phyloP scores from a whole-genome alignment of 192 early-diverging fungal species.

The Cetraspora pellucida region DNA sequence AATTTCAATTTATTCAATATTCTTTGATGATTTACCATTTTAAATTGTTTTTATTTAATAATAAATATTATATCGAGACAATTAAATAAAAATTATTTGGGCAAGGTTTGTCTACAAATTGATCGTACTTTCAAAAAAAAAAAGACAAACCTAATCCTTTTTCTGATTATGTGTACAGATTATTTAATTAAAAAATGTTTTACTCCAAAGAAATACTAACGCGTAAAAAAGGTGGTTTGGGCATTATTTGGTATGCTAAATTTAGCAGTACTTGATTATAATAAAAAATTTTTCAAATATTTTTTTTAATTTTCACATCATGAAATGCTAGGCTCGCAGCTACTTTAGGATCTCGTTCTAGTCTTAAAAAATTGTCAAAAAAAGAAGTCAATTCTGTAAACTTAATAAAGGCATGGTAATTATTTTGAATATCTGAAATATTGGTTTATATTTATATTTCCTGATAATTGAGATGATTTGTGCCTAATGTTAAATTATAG shows the following conservation, averaged over 20 bases:
- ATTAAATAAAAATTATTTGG: no score
- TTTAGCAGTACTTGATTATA: neutral
- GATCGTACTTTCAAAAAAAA: no score
- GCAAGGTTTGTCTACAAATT: no score
- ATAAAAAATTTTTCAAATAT: neutral
- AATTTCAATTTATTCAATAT: no score
- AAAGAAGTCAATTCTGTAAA: constrained; percentile 59
- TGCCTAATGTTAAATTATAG: constrained; percentile 31
- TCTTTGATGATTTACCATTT: no score
- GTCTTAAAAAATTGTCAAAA: constrained; percentile 55
- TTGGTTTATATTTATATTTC: no score
- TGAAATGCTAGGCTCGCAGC: constrained; percentile 50
- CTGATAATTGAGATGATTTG: no score
- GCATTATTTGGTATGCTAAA: constrained; percentile 51
- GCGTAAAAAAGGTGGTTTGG: constrained; percentile 50
- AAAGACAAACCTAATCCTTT: no score
- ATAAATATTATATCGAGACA: no score
- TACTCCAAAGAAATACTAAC: constrained; percentile 62
- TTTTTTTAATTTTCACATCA: neutral
- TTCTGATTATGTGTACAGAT: no score
- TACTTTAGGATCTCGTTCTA: constrained; percentile 53
- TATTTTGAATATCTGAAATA: no score
- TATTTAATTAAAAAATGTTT: constrained; percentile 46
- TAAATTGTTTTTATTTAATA: no score
- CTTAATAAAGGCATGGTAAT: constrained; percentile 53